Conservation (phyloP, 2,329 filamentous ascomycete genomes). For the Aspergillus sp. region DNA sequence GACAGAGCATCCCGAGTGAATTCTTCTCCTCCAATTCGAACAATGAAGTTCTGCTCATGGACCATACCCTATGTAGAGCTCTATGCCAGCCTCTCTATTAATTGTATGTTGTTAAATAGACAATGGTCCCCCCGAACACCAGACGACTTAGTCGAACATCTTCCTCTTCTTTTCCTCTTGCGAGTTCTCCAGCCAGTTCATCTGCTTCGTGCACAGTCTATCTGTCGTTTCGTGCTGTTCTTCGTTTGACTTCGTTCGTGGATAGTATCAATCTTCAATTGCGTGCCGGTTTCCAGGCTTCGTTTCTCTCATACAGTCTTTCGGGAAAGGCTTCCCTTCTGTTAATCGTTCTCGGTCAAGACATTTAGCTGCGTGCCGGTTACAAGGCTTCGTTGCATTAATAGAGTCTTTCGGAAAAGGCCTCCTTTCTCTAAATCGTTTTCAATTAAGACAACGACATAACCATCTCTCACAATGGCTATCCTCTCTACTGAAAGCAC, state of each 20-base stretch:
- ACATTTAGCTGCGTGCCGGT: background rate
- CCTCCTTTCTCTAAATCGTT: too few relatives aligned
- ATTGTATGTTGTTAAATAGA: conserved; percentile 5
- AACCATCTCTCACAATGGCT: background rate
- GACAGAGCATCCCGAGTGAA: background rate
- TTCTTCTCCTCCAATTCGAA: background rate
- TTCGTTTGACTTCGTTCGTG: background rate
- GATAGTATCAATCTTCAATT: background rate
- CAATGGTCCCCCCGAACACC: conserved; percentile 4
- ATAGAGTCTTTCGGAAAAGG: too few relatives aligned
- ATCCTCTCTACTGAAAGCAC: background rate
- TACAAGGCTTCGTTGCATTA: background rate
- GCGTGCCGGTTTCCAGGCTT: background rate
- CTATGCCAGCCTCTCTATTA: conserved; percentile 23
- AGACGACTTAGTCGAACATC: conserved; percentile 1
- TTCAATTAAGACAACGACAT: background rate
- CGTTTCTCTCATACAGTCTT: too few relatives aligned
- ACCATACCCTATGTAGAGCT: conserved; percentile 9
- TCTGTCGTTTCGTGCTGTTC: background rate
- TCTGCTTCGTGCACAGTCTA: background rate
- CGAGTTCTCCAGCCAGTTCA: background rate
- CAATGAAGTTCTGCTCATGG: background rate
- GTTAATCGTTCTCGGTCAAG: too few relatives aligned
- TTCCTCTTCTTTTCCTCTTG: background rate
- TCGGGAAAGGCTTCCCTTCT: too few relatives aligned